Conservation (phyloP, 1,284 basidiomycete species). For the Caloboletus firmus region DNA sequence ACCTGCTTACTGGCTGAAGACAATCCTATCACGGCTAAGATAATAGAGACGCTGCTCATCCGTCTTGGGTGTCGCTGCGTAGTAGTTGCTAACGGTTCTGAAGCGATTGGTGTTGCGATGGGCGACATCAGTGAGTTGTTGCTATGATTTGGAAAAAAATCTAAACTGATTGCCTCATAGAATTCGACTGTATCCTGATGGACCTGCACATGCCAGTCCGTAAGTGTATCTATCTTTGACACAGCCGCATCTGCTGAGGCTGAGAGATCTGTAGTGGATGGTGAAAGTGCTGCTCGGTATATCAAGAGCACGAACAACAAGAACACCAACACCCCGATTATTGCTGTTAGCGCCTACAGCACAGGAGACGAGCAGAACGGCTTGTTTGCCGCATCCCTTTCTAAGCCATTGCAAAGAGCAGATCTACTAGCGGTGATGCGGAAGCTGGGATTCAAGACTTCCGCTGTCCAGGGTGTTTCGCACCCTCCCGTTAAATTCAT, state of each 20-base stretch:
- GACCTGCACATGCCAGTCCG: constrained; percentile 87
- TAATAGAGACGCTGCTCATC: constrained; percentile 90
- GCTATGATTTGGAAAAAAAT: neutral
- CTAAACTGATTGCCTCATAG: constrained; percentile 40
- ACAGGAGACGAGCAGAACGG: constrained; percentile 71
- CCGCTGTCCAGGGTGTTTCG: constrained; percentile 61
- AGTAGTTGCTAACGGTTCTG: constrained; percentile 92
- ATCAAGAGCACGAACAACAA: constrained; percentile 94
- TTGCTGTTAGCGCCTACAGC: constrained; percentile 86
- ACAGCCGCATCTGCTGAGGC: neutral
- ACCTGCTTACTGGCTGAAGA: constrained; percentile 95
- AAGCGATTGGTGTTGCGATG: constrained; percentile 95
- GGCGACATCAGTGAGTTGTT: constrained; percentile 84
- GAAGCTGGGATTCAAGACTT: constrained; percentile 85
- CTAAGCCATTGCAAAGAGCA: constrained; percentile 86
- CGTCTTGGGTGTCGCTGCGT: constrained; percentile 93
- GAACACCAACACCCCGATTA: constrained; percentile 87
- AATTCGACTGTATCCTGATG: constrained; percentile 89
- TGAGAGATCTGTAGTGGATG: constrained; percentile 61
- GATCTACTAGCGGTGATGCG: constrained; percentile 80
- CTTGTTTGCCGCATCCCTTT: constrained; percentile 81
- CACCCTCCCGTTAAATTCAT: constrained; percentile 49
- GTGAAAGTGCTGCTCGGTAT: constrained; percentile 89
- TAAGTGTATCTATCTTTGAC: constrained; percentile 43
- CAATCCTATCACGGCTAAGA: constrained; percentile 95